Conservation (phyloP, 495 filamentous ascomycete species). For the Hyaloscypha hepaticicola region DNA sequence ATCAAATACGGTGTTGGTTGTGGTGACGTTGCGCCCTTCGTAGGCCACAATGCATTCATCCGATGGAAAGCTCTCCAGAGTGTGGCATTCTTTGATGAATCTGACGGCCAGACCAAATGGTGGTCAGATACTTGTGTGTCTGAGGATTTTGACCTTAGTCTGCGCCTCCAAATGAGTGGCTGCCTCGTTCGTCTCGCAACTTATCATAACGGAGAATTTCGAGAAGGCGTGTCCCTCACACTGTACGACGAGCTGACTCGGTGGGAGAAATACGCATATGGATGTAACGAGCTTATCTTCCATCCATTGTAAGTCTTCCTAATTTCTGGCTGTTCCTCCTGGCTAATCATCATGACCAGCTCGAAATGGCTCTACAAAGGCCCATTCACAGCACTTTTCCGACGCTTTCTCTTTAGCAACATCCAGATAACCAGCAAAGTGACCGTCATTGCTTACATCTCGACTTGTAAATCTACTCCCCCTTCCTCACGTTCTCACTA, state of each 20-base stretch:
- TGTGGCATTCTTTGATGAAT: constrained; percentile 54
- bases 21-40: constrained; percentile 63
- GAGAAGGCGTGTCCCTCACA: constrained; percentile 74
- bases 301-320: too few species aligned
- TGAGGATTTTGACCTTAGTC: constrained; percentile 73
- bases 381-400: constrained; percentile 51
- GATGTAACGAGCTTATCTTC: constrained; percentile 57
- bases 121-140: constrained; percentile 69
- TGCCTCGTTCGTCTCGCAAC: constrained; percentile 65
- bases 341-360: too few species aligned
- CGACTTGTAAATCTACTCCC: too few species aligned
- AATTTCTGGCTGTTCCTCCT: too few species aligned
- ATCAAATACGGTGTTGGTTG: constrained; percentile 66
- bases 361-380: constrained; percentile 56
- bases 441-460: constrained; percentile 59
- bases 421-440: constrained; percentile 55
- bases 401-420: constrained; percentile 38
- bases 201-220: constrained; percentile 66
- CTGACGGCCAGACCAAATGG: too few species aligned
- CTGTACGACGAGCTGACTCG: constrained; percentile 74
- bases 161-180: constrained; percentile 62
- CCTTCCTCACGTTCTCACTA: too few species aligned
- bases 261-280: constrained; percentile 64
- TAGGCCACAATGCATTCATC: constrained; percentile 69
- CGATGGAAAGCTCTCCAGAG: constrained; percentile 71